phyloP scores from a whole-genome alignment of 805 yeast genomes.

The Millerozyma acaciae region DNA sequence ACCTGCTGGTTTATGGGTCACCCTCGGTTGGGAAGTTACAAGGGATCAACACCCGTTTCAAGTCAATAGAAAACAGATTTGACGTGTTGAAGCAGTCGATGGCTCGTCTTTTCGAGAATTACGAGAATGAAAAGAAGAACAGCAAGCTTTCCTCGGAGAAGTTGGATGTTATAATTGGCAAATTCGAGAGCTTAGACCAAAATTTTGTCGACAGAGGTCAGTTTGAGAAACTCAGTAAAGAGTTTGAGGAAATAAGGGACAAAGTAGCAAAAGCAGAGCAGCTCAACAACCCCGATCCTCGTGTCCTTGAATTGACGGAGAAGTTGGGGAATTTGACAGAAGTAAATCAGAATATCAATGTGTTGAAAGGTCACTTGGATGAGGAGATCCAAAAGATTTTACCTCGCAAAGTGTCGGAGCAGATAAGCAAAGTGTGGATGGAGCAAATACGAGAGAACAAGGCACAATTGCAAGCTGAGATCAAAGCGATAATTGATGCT shows the following conservation, averaged over 20 bases:
- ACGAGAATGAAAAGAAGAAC: conserved; percentile 16
- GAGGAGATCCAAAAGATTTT: conserved; percentile 17
- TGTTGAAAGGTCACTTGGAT: conserved; percentile 15
- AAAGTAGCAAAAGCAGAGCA: conserved; percentile 8
- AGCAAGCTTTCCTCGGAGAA: conserved; percentile 12
- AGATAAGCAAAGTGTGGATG: conserved; percentile 29
- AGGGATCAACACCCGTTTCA: conserved; percentile 13
- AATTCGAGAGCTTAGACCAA: conserved; percentile 8
- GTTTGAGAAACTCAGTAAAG: conserved; percentile 9
- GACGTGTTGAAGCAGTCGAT: conserved; percentile 14
- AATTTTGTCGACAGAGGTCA: conserved; percentile 4
- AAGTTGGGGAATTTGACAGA: conserved; percentile 13
- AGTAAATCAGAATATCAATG: conserved; percentile 11
- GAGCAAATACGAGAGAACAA: conserved; percentile 19
- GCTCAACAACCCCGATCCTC: conserved; percentile 8
- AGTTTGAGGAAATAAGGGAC: conserved; percentile 9
- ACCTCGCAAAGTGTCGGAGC: conserved; percentile 32
- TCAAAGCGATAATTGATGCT: conserved; percentile 8
- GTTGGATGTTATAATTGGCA: conserved; percentile 14
- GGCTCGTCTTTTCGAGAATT: conserved; percentile 13
- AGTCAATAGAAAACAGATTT: conserved; percentile 10
- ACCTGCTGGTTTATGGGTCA: background rate
- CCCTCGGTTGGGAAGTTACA: conserved; percentile 8
- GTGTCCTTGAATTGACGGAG: conserved; percentile 13
- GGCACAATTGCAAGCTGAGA: conserved; percentile 14